Base-by-base conservation (phyloP, 2,329 filamentous ascomycete species). In the Monosporascus cannonballus region DNA sequence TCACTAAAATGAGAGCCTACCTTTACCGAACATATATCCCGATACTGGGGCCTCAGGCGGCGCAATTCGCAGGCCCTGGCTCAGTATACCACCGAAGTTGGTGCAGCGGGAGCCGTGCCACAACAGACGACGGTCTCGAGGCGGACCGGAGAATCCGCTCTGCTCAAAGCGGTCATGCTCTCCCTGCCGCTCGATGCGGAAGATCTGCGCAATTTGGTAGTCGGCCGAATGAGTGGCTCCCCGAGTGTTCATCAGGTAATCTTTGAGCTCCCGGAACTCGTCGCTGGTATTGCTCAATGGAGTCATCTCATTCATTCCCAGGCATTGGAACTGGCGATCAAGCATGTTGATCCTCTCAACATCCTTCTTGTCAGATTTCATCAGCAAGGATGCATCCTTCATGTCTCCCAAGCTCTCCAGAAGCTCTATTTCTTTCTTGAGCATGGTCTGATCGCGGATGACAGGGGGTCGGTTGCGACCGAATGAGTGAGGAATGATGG, bases 11-110 rank as follows among this genome's bases (percentile, higher is more conserved):
- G 9, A 34, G 30, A 14, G 30, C 30, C 30, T 87, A 46, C 90
- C 90, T 69, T 95, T 95, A 53, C 87, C 90, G 60, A 95, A 96
- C 87, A 93, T 93, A 73, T 93, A 91, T 1, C 89, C 89, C 4
- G 77, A 80, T 0, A 84, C 84, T 0, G 90, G 91, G 0, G 90
- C 90, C 68, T 95, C 86, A 0, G 87, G 86, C 0, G 91, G 91
- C 6, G 91, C 91, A 59, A 96, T 96, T n/a, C 90, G 87, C 6
- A 96, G 79, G 58, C 91, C 91, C 69, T 96, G 89, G 53, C 84
- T 87, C 42, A 96, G 80, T 54, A 96, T 96, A 64, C 90, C 91
- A 64, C 87, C 90, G 59, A 86, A 96, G 67, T 96, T 96, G 50
- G 89, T 94, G 34, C 78, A 80, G 36, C 90, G 84, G 17, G 88